A percentile compares a stretch with the other conserved stretches of the same genome.
These are phyloP conservation scores for Jatropha curcas DNA, from an alignment of 345 rosid species.

Conservation along the genomic window DNA sequence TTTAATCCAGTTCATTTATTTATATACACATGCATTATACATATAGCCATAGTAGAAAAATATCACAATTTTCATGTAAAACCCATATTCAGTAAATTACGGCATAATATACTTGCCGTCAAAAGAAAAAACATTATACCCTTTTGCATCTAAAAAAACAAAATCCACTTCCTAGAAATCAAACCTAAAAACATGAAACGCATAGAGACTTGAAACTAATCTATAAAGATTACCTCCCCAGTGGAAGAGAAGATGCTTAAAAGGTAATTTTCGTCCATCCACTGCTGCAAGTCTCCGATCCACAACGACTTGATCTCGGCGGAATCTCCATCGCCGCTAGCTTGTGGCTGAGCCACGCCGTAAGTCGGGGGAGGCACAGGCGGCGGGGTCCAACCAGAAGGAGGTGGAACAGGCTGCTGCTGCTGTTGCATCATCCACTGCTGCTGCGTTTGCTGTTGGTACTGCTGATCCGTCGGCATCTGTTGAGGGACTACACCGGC, in stretches of 20 bases:
- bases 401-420: constrained; percentile 62
- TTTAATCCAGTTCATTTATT: too few relatives aligned
- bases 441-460: constrained; percentile 40
- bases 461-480: constrained; percentile 42
- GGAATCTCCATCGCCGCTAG: constrained; percentile 14
- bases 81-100: too few relatives aligned
- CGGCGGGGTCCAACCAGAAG: constrained; percentile 77
- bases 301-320: constrained; percentile 76
- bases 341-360: constrained; percentile 14
- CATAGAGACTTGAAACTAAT: neutral
- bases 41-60: too few relatives aligned
- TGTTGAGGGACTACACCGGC: constrained; percentile 45
- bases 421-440: constrained; percentile 67
- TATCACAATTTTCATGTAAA: too few relatives aligned
- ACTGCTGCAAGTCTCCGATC: constrained; percentile 89
- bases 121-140: too few relatives aligned
- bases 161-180: too few relatives aligned
- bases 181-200: neutral
- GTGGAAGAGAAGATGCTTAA: constrained; percentile 48
- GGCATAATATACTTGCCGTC: too few relatives aligned
- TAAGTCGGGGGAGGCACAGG: constrained; percentile 61
- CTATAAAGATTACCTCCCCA: constrained; percentile 55
- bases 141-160: too few relatives aligned
- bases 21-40: too few relatives aligned
- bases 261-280: constrained; percentile 94